Evolutionary conservation across 2,329 filamentous ascomycete species (phyloP).

Genomic region (Fusarium circinatum): DNA sequence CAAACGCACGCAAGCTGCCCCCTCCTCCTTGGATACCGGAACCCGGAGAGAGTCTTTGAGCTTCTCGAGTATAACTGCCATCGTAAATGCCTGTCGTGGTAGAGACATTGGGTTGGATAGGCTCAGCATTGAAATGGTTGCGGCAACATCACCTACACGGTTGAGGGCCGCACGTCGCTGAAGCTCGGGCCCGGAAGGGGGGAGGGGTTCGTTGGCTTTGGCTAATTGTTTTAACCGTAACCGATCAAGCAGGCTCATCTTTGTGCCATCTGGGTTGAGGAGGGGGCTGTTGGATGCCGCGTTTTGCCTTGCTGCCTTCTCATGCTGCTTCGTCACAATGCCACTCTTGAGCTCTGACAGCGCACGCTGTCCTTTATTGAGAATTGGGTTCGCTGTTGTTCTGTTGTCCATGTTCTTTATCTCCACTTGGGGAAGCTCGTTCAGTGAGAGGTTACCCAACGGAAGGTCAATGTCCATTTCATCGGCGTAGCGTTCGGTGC

Average conservation of each 20-base stretch:
- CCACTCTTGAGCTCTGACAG: slow-evolving; percentile 75
- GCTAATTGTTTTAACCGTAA: slow-evolving; percentile 76
- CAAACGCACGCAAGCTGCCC: slow-evolving; percentile 59
- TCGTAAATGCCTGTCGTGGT: slow-evolving; percentile 71
- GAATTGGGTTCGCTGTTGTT: slow-evolving; percentile 63
- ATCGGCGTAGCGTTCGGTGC: slow-evolving; percentile 31
- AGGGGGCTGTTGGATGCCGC: slow-evolving; percentile 45
- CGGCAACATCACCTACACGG: slow-evolving; percentile 73
- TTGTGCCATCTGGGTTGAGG: slow-evolving; percentile 56
- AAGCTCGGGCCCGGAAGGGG: slow-evolving; percentile 67
- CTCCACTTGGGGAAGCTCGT: slow-evolving; percentile 52
- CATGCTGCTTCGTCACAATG: slow-evolving; percentile 63
- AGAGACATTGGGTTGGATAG: slow-evolving; percentile 60
- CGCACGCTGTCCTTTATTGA: slow-evolving; percentile 74
- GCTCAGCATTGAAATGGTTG: slow-evolving; percentile 74
- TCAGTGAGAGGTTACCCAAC: slow-evolving; percentile 60
- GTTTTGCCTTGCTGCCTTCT: slow-evolving; percentile 53
- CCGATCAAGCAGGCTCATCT: slow-evolving; percentile 79
- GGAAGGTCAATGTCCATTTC: slow-evolving; percentile 43
- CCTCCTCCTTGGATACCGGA: slow-evolving; percentile 65
- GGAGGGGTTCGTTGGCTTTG: slow-evolving; percentile 64
- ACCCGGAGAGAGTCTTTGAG: slow-evolving; percentile 73
- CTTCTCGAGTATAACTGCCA: slow-evolving; percentile 70
- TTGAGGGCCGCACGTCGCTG: slow-evolving; percentile 73
- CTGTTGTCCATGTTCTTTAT: slow-evolving; percentile 47